Base-by-base conservation (phyloP, 2,329 filamentous ascomycete genomes). In the Geosmithia flava region DNA sequence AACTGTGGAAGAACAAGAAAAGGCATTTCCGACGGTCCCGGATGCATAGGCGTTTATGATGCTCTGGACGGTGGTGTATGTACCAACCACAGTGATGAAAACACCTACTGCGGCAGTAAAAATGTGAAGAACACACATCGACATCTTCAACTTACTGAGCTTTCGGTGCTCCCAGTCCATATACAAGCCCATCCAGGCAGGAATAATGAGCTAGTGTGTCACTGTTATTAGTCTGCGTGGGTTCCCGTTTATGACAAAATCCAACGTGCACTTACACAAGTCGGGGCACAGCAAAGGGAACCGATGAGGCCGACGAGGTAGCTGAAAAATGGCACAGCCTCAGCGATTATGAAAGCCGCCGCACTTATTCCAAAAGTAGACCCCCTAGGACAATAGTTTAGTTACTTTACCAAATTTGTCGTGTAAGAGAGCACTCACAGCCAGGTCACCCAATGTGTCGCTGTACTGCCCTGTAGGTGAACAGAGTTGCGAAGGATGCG, bases 201-300 rank as follows among this genome's bases (percentile, higher is more conserved):
- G 56, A 33, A 58, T 56, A 16, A 57, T 50, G 1, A 57, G 46
- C 55, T 54, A 33, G 16, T 6, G 13, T 13, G n/a, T 8, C 27
- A 44, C 7, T 10, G 20, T 44, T 16, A 44, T 44, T 16, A 44
- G 43, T n/a, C 29, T 33, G 15, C 4, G 20, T 15, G 44, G 46
- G 3, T 19, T 42, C 3, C 11, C 15, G 29, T 30, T 40, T 37
- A 37, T 5, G 11, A 37, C 8, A 27, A 11, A 37, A 7, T 37
- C 11, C 8, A 10, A 19, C 13, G 17, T 7, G 7, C 23, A 53
- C 55, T 37, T 54, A 59, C 56, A 44, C 57, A 59, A 23, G 57
- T 59, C 19, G 57, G 58, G 17, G 56, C 53, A 44, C 54, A 59
- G 49, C 56, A 59, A 27, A 58, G 51, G 13, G 55, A 54, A n/a